Percentiles rank a stretch among this genome's conserved stretches.
phyloP scores from a whole-genome alignment of 2,329 filamentous ascomycete species.

The Calonectria leucothoes region DNA sequence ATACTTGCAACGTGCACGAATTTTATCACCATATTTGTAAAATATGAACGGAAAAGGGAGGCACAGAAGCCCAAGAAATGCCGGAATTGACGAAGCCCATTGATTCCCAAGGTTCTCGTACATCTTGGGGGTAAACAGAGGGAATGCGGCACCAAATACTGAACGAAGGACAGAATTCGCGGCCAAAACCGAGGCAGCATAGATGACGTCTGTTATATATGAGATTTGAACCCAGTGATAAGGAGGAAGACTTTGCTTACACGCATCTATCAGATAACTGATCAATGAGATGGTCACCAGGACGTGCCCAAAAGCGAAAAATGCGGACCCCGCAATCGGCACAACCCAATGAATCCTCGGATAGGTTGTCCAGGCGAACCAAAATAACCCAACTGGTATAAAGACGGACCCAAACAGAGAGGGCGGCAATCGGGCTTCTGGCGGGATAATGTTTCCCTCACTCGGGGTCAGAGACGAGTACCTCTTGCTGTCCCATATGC shows the following conservation, averaged over 20 bases:
- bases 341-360: slow-evolving; percentile 3
- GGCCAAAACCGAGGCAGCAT: slow-evolving; percentile 7
- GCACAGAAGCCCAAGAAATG: neutral
- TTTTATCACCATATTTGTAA: neutral
- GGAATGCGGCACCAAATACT: slow-evolving; percentile 13
- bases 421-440: neutral
- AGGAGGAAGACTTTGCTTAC: neutral
- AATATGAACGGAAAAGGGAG: slow-evolving; percentile 4
- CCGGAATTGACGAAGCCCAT: slow-evolving; percentile 16
- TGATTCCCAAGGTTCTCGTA: slow-evolving; percentile 10
- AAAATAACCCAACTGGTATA: slow-evolving; percentile 4
- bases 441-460: neutral
- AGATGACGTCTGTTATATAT: neutral
- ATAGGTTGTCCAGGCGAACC: slow-evolving; percentile 7
- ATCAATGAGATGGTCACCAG: neutral
- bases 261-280: slow-evolving; percentile 9
- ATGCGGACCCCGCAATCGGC: neutral
- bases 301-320: neutral
- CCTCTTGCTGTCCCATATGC: neutral
- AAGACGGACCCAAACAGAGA: neutral
- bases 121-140: slow-evolving; percentile 1
- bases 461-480: neutral
- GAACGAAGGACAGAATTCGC: slow-evolving; percentile 13
- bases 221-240: neutral
- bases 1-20: slow-evolving; percentile 2